Base-by-base conservation (phyloP, 208 protist genomes). In the Paratrypanosoma confusum region DNA sequence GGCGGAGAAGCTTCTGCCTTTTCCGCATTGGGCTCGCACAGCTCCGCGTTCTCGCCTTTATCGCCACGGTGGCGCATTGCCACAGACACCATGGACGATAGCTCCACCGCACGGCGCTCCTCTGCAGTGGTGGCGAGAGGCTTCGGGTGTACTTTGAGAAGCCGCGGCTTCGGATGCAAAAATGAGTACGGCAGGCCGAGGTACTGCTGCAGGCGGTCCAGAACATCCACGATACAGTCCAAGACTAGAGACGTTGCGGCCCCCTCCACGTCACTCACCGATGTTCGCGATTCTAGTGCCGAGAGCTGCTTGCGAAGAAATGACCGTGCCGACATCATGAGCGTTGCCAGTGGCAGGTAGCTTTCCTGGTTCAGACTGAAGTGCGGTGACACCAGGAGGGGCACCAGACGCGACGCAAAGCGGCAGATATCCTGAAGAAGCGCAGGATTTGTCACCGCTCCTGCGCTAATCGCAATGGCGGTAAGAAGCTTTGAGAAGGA, bases 121-220 rank as follows among this genome's bases (percentile, higher is more conserved):
- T 84, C 82, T 5, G 57, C 23, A 14, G 71, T 83, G 7, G 82
- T 87, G 27, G 87, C 77, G 48, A 78, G 74, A 17, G 74, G 71
- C 20, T 42, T 47, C 16, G 72, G 53, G 49, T 72, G 62, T 26
- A 45, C 52, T 21, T 66, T 44, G 18, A 84, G 67, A 26, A 67
- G 47, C 1, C 51, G 54, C 18, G 50, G 61, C 31, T 56, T 62
- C 1, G 49, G 34, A 6, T 58, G 58, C 5, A 74, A 25, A 13
- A 91, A 54, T 7, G 66, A 58, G 54, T 81, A 91, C 10, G 78
- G 78, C 7, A 92, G 54, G 22, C 73, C 63, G 32, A 92, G 51
- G 50, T 87, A 75, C 25, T 65, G 60, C 39, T 63, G 61, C 21
- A 92, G 48, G 18, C 62, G 50, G 5, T 72, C 57, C 3, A 88